Evolutionary conservation across 2,329 filamentous ascomycete genomes (phyloP), one percentile per base, ranked within the genome.

Genomic region (Colletotrichum higginsianum): DNA sequence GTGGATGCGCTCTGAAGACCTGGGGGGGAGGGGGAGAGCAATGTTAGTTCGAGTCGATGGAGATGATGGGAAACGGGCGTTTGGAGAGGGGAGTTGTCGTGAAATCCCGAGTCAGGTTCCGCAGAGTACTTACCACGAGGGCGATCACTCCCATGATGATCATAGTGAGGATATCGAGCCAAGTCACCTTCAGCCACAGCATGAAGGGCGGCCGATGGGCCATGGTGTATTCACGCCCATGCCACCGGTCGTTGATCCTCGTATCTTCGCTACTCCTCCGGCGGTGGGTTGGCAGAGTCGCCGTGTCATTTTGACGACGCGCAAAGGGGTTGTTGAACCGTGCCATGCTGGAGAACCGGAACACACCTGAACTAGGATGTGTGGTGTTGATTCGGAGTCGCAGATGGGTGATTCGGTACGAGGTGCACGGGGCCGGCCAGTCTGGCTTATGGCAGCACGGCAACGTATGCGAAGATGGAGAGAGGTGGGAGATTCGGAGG

Each of bases 131-230:
- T 84, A 93, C 91, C 67, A 91, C 91, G 0, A 93, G 84, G n/a
- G 91, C 91, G 53, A 93, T 82, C 13, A 86, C 89, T 12, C 92
- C 91, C 86, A 94, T 88, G 18, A 83, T 78, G 13, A 84, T 82
- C 90, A 94, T 93, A 30, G 91, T 92, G n/a, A 92, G 58, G 62
- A 94, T 86, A 76, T 94, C 92, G 11, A 93, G 81, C 86, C 88
- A 91, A 8, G 90, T 91, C 13, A 85, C 84, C 79, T 91, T 92
- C 74, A 93, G 79, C 92, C 92, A 94, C 77, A 92, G 89, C 7
- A 91, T 90, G 74, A 93, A 92, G 1, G 83, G 86, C 2, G 91
- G 91, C 12, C 87, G 82, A 2, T 77, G 81, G 2, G 82, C 82
- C 85, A 89, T 88, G 64, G 82, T 78, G 68, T 84, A 84, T 0